Evolutionary conservation across 1,139 yeast species (phyloP), one percentile per base, ranked within the genome.

Genomic region (Debaryomyces robertsiae): DNA sequence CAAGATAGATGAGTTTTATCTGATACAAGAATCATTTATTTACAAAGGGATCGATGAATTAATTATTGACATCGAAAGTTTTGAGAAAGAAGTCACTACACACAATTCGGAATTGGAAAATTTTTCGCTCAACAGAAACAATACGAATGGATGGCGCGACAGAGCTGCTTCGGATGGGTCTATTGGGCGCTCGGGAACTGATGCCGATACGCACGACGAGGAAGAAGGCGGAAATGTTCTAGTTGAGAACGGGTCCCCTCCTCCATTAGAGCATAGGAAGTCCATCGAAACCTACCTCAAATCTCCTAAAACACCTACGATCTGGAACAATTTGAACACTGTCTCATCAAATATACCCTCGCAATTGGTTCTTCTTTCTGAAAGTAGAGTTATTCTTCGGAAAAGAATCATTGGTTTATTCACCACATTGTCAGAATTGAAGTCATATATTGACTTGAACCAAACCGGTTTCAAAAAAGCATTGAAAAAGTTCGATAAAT

Each of bases 391-490:
- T 13, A 64, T 81, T 17, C 63, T 80, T 46, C 73, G 83, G 49
- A 81, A 79, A 52, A 62, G 82, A 35, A 71, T 79, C 22, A 77
- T 78, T 33, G 80, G 77, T 18, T 58, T 79, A 39, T 83, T 68
- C 55, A 77, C 85, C 31, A 80, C 81, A 6, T 58, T 82, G 30
- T 78, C 84, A 5, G 88, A 83, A 55, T 65, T 83, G 46, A 81
- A 82, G 52, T 80, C 88, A 0, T 83, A 65, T 54, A 74, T 82
- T 42, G 89, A 83, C 52, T 67, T 83, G 50, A 83, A 83, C 57
- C 75, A 77, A 44, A 79, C 84, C 14, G 89, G 88, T 14, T 82
- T 82, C 60, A 72, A 75, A 44, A 83, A 83, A 50, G 85, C 85
- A 15, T 70, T 81, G 48, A 83, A 83, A 52, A 83, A 83, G 55